These are phyloP conservation scores for Backusella sp. DNA, from an alignment of 192 early-diverging fungal species.

Conservation along the genomic window DNA sequence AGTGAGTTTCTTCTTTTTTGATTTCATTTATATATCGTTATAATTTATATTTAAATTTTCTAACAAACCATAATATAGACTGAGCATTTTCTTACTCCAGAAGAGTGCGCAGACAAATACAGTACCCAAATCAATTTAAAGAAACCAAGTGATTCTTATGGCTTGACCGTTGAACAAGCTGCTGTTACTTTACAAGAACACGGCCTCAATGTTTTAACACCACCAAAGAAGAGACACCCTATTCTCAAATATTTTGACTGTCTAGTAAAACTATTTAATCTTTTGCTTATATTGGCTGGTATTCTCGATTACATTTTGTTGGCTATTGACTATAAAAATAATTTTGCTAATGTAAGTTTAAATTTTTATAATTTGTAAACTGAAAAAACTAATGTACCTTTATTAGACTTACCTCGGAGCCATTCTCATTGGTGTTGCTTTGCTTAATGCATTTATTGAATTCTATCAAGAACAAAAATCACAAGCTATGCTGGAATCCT, in stretches of 20 bases:
- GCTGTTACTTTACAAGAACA: conserved; percentile 60
- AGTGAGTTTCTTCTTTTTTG: conserved; percentile 37
- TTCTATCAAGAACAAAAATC: conserved; percentile 92
- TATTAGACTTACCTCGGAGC: conserved; percentile 84
- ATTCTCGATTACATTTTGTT: conserved; percentile 79
- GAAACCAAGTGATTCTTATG: conserved; percentile 68
- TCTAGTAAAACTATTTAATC: conserved; percentile 82
- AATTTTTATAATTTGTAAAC: neutral
- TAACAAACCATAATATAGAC: conserved; percentile 33
- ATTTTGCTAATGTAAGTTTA: conserved; percentile 73
- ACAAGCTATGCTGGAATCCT: conserved; percentile 84
- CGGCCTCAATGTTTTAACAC: conserved; percentile 86
- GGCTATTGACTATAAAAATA: conserved; percentile 70
- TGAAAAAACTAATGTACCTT: neutral
- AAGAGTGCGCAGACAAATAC: conserved; percentile 44
- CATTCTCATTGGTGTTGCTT: conserved; percentile 84
- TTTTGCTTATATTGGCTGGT: conserved; percentile 83
- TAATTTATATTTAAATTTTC: neutral
- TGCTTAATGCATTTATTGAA: conserved; percentile 90
- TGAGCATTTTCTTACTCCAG: conserved; percentile 47
- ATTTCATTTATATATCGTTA: neutral
- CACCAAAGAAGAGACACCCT: conserved; percentile 80
- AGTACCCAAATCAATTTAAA: conserved; percentile 46
- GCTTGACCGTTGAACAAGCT: conserved; percentile 65
- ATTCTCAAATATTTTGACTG: conserved; percentile 75